Conservation (phyloP, 2,329 filamentous ascomycete species). For the Zopfia rhizophila region DNA sequence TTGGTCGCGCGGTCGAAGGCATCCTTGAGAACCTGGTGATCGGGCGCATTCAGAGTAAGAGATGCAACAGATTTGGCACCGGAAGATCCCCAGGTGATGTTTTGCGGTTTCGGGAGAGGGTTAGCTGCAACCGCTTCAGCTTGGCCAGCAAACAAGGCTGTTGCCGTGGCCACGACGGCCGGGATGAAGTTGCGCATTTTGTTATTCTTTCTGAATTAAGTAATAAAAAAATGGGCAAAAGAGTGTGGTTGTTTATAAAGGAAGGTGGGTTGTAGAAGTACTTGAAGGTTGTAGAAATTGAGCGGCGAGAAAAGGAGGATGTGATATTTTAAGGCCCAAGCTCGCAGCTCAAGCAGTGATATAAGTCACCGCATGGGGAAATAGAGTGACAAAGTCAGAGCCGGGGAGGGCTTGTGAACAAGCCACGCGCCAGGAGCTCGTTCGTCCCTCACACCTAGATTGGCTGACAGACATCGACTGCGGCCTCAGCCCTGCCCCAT, state of each 20-base stretch:
- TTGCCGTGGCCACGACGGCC: conserved; percentile 42
- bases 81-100: conserved; percentile 63
- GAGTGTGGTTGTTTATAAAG: conserved; percentile 16
- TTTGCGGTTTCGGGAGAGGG: conserved; percentile 64
- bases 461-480: conserved; percentile 30
- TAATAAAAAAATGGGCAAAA: conserved; percentile 12
- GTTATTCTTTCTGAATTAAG: conserved; percentile 2
- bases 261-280: conserved; percentile 7
- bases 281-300: background rate
- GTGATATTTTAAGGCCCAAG: conserved; percentile 33
- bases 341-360: too few species aligned
- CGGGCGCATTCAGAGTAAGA: conserved; percentile 52
- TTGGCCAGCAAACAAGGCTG: conserved; percentile 47
- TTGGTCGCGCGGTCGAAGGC: conserved; percentile 63
- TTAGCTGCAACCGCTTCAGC: conserved; percentile 62
- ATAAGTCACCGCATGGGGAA: background rate
- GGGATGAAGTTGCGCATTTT: conserved; percentile 44
- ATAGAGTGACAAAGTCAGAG: conserved; percentile 7
- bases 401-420: conserved; percentile 28
- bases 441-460: conserved; percentile 31
- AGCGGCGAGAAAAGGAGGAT: conserved; percentile 21
- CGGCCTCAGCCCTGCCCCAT: conserved; percentile 40
- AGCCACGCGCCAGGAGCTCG: conserved; percentile 26
- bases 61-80: conserved; percentile 58
- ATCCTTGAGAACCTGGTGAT: conserved; percentile 49